phyloP scores from a whole-genome alignment of 2,329 filamentous ascomycete species.

The Paradendryphiella salina region DNA sequence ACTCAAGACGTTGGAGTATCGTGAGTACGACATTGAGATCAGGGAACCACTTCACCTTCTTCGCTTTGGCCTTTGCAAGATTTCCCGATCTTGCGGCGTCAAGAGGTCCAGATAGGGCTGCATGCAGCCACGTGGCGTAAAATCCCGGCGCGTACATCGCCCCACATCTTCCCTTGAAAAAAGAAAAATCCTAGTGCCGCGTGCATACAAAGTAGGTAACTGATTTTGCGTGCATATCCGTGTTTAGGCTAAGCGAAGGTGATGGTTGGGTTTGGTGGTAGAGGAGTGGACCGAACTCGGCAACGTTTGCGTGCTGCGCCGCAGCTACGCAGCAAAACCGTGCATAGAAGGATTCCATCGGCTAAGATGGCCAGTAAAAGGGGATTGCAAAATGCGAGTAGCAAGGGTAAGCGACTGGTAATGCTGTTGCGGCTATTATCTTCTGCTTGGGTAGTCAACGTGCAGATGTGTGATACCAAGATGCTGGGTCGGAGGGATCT shows the following conservation, averaged over 20 bases:
- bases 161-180: not conserved
- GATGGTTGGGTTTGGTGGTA: not conserved
- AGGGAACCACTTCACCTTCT: too few relatives aligned
- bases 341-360: not conserved
- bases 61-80: not conserved
- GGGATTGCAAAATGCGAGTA: not conserved
- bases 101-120: slow-evolving; percentile 3
- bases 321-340: not conserved
- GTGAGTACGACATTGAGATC: too few relatives aligned
- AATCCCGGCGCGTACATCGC: not conserved
- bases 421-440: too few relatives aligned
- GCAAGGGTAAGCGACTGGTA: too few relatives aligned
- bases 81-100: not conserved
- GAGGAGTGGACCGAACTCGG: slow-evolving; percentile 3
- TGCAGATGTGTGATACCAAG: too few relatives aligned
- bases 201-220: not conserved
- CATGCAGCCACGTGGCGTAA: slow-evolving; percentile 2
- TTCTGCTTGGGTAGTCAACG: too few relatives aligned
- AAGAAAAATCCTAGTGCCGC: not conserved
- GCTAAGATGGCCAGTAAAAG: not conserved
- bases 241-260: not conserved
- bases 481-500: too few relatives aligned
- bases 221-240: not conserved
- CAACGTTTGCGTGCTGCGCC: not conserved
- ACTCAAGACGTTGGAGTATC: too few relatives aligned